phyloP scores from a whole-genome alignment of 2,329 filamentous ascomycete genomes.

The Microcera coccophila region DNA sequence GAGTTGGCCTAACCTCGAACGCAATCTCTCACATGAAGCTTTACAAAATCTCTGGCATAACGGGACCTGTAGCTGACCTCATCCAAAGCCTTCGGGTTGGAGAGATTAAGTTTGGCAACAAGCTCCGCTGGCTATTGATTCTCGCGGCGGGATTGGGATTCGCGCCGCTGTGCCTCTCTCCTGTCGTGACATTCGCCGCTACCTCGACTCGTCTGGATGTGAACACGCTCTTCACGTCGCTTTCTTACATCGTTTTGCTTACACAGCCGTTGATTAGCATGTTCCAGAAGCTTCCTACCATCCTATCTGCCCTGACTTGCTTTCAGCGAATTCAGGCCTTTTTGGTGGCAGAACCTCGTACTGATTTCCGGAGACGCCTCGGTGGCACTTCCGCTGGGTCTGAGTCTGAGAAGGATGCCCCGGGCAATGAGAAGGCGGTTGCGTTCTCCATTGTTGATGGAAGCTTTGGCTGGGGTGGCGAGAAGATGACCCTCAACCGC shows the following conservation, averaged over 20 bases:
- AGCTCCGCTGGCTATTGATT: conserved; percentile 25
- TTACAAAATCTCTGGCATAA: conserved; percentile 31
- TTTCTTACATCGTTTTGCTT: conserved; percentile 35
- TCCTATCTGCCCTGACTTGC: conserved; percentile 33
- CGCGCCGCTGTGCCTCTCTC: conserved; percentile 34
- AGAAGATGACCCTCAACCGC: conserved; percentile 18
- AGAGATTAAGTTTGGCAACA: conserved; percentile 28
- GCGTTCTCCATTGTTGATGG: conserved; percentile 20
- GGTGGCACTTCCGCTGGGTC: not conserved
- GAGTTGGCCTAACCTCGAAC: conserved; percentile 31
- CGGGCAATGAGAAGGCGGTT: accelerated
- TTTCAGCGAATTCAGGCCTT: conserved; percentile 35
- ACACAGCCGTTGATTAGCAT: conserved; percentile 29
- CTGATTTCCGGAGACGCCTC: conserved; percentile 18
- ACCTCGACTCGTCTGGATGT: conserved; percentile 23
- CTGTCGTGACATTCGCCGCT: conserved; percentile 31
- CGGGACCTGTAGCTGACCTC: conserved; percentile 25
- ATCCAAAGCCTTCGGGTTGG: conserved; percentile 27
- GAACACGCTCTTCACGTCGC: conserved; percentile 30
- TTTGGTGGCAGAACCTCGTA: conserved; percentile 28
- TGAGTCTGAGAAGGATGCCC: conserved; percentile 7
- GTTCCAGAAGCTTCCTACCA: conserved; percentile 31
- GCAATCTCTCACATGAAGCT: conserved; percentile 32
- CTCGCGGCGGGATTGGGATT: conserved; percentile 27
- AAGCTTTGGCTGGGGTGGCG: conserved; percentile 25